phyloP scores from a whole-genome alignment of 2,329 filamentous ascomycete species.

The Myriosclerotinia scirpicola region DNA sequence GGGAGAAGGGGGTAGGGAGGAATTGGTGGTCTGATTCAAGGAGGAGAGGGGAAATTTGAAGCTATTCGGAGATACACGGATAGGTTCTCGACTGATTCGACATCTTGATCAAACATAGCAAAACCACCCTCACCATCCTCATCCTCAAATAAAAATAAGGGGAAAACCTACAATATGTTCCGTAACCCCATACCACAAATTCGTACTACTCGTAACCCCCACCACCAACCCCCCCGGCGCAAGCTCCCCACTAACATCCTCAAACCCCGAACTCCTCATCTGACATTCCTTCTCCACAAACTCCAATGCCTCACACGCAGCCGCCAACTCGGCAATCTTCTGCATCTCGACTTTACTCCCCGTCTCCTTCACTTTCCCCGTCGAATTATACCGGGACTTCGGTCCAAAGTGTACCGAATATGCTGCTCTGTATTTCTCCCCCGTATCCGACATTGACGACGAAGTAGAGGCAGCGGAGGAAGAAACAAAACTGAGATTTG shows the following conservation, averaged over 20 bases:
- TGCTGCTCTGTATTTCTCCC: slow-evolving; percentile 7
- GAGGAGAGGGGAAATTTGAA: too few relatives aligned
- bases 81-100: not conserved
- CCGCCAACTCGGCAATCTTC: slow-evolving; percentile 20
- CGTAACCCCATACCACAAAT: slow-evolving; percentile 22
- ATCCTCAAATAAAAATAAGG: too few relatives aligned
- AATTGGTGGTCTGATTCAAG: not conserved
- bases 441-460: not conserved
- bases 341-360: slow-evolving; percentile 10
- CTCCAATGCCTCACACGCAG: slow-evolving; percentile 18
- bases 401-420: slow-evolving; percentile 16
- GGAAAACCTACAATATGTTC: slow-evolving; percentile 23
- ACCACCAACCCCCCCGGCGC: slow-evolving; percentile 6
- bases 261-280: slow-evolving; percentile 11
- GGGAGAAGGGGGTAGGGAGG: not conserved
- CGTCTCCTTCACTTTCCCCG: slow-evolving; percentile 3
- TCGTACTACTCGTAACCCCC: slow-evolving; percentile 19
- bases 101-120: not conserved
- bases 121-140: not conserved
- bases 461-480: not conserved
- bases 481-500: not conserved
- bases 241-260: slow-evolving; percentile 11
- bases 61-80: not conserved
- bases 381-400: slow-evolving; percentile 9
- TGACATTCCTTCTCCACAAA: slow-evolving; percentile 18